Percentiles rank a stretch among this genome's conserved stretches.
phyloP scores from a whole-genome alignment of 139 green algal species.

The Eudorina sp. region DNA sequence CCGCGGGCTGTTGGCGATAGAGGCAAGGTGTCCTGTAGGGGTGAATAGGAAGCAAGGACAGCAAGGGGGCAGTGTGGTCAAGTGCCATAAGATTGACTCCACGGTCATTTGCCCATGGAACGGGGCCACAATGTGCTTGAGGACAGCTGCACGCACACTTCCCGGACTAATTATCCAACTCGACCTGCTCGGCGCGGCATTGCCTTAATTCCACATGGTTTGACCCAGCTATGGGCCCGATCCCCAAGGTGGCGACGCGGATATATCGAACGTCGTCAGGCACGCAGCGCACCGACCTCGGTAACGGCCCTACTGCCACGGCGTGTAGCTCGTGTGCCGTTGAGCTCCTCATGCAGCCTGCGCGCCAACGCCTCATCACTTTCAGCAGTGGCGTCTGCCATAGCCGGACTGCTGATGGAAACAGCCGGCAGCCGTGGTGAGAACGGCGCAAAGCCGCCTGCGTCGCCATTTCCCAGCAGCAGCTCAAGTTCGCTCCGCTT shows the following conservation, averaged over 20 bases:
- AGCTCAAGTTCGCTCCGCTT: slow-evolving; percentile 49
- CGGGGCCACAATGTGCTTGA: no score
- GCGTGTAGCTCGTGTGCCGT: slow-evolving; percentile 54
- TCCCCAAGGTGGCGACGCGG: no score
- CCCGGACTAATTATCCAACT: no score
- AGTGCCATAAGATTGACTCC: no score
- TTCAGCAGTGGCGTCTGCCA: background rate
- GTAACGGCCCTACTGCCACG: slow-evolving; percentile 45
- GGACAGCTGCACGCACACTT: no score
- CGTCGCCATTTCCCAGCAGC: slow-evolving; percentile 11
- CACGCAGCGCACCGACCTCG: background rate
- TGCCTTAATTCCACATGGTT: no score
- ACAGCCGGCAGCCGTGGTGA: background rate
- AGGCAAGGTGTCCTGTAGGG: background rate
- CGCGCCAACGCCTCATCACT: slow-evolving; percentile 78
- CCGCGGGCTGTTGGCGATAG: background rate
- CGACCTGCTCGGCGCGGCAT: no score
- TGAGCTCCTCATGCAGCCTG: slow-evolving; percentile 75
- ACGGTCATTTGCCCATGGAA: no score
- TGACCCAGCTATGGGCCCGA: no score
- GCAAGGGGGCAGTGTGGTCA: no score
- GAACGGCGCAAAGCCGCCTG: background rate
- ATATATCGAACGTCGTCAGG: background rate
- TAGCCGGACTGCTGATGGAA: background rate
- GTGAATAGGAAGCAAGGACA: no score